Base-by-base conservation (phyloP, 495 filamentous ascomycete species). In the Neurospora pannonica region DNA sequence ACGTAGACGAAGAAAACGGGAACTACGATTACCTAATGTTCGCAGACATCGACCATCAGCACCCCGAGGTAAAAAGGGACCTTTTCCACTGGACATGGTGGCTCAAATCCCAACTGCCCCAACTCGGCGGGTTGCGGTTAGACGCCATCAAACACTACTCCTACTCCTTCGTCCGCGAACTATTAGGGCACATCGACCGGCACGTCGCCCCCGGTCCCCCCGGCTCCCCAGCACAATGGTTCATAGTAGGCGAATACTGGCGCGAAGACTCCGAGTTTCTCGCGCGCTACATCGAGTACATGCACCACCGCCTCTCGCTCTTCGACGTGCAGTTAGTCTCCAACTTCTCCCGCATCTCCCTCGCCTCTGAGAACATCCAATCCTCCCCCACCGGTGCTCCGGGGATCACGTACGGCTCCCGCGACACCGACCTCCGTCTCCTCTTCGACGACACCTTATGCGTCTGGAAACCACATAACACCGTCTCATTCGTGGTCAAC, bases 71-170 rank as follows among this genome's bases (percentile, higher is more conserved):
- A 3, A 80, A 85, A 71, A 76, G 84, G 10, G 92, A 95, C 77
- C 83, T 93, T 5, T 82, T 91, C 34, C 80, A 86, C 37, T 94
- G 92, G 92, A 89, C 87, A 0, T 77, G 84, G 24, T 95, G 92
- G 92, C 85, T 95, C 62, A 83, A 83, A 0, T 80, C 85, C 0
- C 81, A 90, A 73, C 70, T 92, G 5, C 54, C 54, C 13, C 85
- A 87, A 10, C 81, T 94, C 19, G 85, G 87, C 71, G 92, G 92
- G 2, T 87, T 95, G 80, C 85, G 92, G 9, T 82, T 95, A 13
- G 92, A 95, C 80, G 92, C 92, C 24, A 88, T 90, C 21, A 91
- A 93, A 78, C 92, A 95, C 81, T 92, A 91, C 80, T 91, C 88
- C 13, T 86, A 88, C 74, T 83, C 82, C 4, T 94, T 94, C 77